These are phyloP conservation scores for Cadophora gregata DNA, from an alignment of 2,329 filamentous ascomycete genomes.

Conservation along the genomic window DNA sequence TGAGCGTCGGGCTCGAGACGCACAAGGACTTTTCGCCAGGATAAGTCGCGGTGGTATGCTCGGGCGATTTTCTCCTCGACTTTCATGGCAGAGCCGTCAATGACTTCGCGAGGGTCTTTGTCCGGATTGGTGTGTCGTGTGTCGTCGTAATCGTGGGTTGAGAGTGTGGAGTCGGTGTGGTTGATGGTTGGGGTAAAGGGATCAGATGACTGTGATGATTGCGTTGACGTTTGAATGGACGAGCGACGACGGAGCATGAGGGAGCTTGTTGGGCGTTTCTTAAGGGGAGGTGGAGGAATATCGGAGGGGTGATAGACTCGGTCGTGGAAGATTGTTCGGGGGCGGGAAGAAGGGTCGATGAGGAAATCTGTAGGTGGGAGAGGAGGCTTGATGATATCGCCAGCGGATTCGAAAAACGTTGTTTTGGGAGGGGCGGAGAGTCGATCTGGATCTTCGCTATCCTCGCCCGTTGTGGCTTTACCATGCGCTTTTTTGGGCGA, in stretches of 20 bases:
- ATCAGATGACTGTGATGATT: neutral
- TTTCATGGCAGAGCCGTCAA: slow-evolving; percentile 75
- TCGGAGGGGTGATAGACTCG: slow-evolving; percentile 92
- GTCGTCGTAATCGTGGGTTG: slow-evolving; percentile 59
- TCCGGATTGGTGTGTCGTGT: slow-evolving; percentile 53
- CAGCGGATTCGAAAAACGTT: slow-evolving; percentile 93
- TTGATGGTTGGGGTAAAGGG: slow-evolving; percentile 39
- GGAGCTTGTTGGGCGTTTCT: slow-evolving; percentile 52
- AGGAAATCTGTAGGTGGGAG: slow-evolving; percentile 83
- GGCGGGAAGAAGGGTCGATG: slow-evolving; percentile 79
- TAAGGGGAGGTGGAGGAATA: slow-evolving; percentile 81
- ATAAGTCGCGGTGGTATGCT: slow-evolving; percentile 88
- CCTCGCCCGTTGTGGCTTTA: slow-evolving; percentile 41
- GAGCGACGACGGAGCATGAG: slow-evolving; percentile 33
- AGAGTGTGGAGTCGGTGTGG: slow-evolving; percentile 53
- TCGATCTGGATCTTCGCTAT: slow-evolving; percentile 52
- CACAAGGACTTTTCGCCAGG: slow-evolving; percentile 96
- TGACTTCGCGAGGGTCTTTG: slow-evolving; percentile 52
- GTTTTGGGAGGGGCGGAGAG: slow-evolving; percentile 82
- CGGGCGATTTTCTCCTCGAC: slow-evolving; percentile 98
- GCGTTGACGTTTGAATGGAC: slow-evolving; percentile 18
- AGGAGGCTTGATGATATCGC: slow-evolving; percentile 89
- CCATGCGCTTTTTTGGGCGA: slow-evolving; percentile 44
- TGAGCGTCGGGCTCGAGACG: slow-evolving; percentile 95
- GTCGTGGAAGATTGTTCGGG: slow-evolving; percentile 95